Evolutionary conservation across 768 basidiomycete genomes (phyloP).

Genomic region (Trametes punicea): DNA sequence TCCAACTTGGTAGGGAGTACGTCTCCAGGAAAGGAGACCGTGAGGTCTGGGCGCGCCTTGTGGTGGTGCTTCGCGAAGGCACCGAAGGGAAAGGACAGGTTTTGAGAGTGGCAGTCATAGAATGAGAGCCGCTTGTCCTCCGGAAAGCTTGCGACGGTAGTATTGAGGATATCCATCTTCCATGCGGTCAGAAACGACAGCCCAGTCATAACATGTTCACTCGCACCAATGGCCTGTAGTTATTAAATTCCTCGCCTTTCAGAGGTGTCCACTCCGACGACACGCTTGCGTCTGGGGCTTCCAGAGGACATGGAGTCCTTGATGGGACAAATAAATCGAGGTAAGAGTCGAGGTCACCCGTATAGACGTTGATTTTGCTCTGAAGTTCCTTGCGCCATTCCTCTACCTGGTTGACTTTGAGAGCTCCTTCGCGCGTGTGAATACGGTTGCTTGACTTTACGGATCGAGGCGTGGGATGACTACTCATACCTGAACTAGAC

Average conservation of each 20-base stretch:
- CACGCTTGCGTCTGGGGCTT: neutral
- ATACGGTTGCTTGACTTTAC: neutral
- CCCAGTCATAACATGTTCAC: too few species aligned
- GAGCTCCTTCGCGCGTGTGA: neutral
- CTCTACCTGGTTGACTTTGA: neutral
- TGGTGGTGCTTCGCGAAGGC: conserved; percentile 7
- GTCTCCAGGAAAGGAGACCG: neutral
- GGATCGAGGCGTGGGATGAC: neutral
- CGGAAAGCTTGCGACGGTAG: neutral
- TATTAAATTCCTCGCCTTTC: neutral
- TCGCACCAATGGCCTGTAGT: neutral
- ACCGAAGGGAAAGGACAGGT: conserved; percentile 9
- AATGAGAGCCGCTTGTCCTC: neutral
- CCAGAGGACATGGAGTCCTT: neutral
- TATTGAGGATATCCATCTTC: neutral
- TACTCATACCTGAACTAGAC: neutral
- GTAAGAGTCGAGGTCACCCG: neutral
- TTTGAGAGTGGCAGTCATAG: conserved; percentile 6
- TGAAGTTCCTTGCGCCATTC: neutral
- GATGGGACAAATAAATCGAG: neutral
- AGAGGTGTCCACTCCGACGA: neutral
- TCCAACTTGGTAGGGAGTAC: neutral
- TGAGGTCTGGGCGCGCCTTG: neutral
- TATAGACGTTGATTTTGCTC: neutral
- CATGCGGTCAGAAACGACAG: neutral